A percentile compares a stretch with the other conserved stretches of the same genome.
phyloP scores from a whole-genome alignment of 345 rosid genomes.

The Camelina sativa region DNA sequence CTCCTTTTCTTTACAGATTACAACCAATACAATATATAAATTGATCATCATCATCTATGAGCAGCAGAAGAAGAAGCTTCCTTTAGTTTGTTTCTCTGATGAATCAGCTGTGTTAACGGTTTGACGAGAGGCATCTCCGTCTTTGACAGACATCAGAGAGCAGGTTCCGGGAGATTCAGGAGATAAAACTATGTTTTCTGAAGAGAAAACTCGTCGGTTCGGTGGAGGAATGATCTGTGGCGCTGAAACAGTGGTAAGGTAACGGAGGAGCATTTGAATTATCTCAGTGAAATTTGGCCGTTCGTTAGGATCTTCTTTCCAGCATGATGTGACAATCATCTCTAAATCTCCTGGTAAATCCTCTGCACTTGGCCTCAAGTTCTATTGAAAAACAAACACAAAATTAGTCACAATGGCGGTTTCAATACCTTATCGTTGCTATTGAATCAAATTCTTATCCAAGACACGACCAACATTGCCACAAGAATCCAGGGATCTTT shows the following conservation, averaged over 20 bases:
- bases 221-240: conserved; percentile 62
- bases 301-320: conserved; percentile 94
- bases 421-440: background rate
- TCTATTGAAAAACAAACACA: conserved; percentile 47
- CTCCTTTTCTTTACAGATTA: conserved; percentile 28
- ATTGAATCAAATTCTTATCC: background rate
- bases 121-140: conserved; percentile 44
- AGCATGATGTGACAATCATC: conserved; percentile 82
- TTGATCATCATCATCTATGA: conserved; percentile 23
- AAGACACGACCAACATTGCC: background rate
- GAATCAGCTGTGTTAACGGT: conserved; percentile 48
- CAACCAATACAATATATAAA: background rate
- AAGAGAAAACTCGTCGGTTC: conserved; percentile 47
- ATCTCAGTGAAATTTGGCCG: conserved; percentile 86
- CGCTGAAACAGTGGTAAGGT: conserved; percentile 64
- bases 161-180: conserved; percentile 94
- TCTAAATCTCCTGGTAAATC: conserved; percentile 81
- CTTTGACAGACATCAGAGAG: conserved; percentile 74
- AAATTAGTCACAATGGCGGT: background rate
- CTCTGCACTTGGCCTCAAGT: conserved; percentile 85
- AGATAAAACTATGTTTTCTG: conserved; percentile 66
- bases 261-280: conserved; percentile 78
- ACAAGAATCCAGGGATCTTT: background rate
- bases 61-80: conserved; percentile 80
- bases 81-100: conserved; percentile 48